Evolutionary conservation across 2,329 filamentous ascomycete genomes (phyloP).

Genomic region (Pezicula radicicola): DNA sequence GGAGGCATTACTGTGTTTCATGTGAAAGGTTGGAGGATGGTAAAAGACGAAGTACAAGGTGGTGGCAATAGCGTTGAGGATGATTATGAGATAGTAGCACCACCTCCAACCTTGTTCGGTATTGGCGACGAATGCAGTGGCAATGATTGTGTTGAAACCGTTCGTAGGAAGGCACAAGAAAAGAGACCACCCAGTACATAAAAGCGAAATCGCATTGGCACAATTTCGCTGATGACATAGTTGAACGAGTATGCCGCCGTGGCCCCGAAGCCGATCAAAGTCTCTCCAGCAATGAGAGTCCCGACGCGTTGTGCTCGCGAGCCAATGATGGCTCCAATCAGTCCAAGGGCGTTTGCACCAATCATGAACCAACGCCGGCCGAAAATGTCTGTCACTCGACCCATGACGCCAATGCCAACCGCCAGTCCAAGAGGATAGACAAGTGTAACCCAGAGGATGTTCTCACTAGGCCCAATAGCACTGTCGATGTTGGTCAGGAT

Average conservation of each 20-base stretch:
- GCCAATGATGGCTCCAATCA: conserved; percentile 35
- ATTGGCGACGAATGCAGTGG: neutral
- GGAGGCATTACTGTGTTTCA: conserved; percentile 15
- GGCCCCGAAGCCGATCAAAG: conserved; percentile 32
- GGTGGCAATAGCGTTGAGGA: conserved; percentile 23
- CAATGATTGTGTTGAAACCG: neutral
- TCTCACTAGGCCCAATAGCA: neutral
- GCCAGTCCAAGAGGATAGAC: neutral
- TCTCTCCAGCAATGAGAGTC: conserved; percentile 33
- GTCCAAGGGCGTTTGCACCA: conserved; percentile 23
- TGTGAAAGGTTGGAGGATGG: conserved; percentile 28
- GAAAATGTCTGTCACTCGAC: conserved; percentile 24
- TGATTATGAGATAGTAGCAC: conserved; percentile 25
- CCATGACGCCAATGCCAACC: neutral
- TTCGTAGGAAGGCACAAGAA: neutral
- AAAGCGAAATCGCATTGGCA: conserved; percentile 28
- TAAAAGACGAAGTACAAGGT: conserved; percentile 29
- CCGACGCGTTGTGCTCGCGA: conserved; percentile 32
- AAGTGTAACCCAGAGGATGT: neutral
- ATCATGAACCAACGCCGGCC: conserved; percentile 30
- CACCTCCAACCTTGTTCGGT: neutral
- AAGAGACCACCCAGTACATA: neutral
- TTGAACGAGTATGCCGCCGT: conserved; percentile 34
- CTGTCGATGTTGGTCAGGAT: neutral
- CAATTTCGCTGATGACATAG: conserved; percentile 30